Conservation (phyloP, 2,329 filamentous ascomycete genomes). For the Exophiala mesophila region DNA sequence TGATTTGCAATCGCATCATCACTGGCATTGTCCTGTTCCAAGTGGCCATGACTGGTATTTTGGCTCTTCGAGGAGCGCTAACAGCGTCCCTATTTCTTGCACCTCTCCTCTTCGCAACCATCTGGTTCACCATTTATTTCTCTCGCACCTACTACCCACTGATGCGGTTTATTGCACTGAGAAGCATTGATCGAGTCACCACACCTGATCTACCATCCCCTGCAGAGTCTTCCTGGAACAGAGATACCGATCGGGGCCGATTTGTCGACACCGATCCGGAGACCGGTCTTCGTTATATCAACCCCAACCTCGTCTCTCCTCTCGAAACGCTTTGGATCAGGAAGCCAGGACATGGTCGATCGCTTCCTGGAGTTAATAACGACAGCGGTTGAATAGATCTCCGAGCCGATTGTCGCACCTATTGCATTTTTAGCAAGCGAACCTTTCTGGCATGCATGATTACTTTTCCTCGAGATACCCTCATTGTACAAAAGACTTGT, state of each 20-base stretch:
- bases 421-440: not conserved
- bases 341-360: slow-evolving; percentile 19
- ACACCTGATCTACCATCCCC: slow-evolving; percentile 31
- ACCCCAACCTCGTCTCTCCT: slow-evolving; percentile 42
- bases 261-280: slow-evolving; percentile 38
- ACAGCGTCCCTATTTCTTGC: slow-evolving; percentile 66
- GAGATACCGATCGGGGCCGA: slow-evolving; percentile 39
- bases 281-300: slow-evolving; percentile 42
- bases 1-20: slow-evolving; percentile 90
- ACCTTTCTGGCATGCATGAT: not conserved
- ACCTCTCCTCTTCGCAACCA: slow-evolving; percentile 71
- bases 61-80: slow-evolving; percentile 70
- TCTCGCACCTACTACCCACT: slow-evolving; percentile 76
- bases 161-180: slow-evolving; percentile 85
- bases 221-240: slow-evolving; percentile 37
- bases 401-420: too few species aligned
- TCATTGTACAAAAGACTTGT: not conserved
- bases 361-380: slow-evolving; percentile 1
- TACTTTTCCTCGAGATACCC: not conserved
- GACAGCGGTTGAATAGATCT: not conserved
- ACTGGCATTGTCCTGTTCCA: slow-evolving; percentile 85
- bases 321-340: slow-evolving; percentile 41
- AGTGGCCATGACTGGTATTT: slow-evolving; percentile 79
- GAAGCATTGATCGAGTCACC: slow-evolving; percentile 68
- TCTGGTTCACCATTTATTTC: slow-evolving; percentile 88